Evolutionary conservation across 164 flowering plant species (phyloP), one percentile per base, ranked within the genome.

Genomic region (Kingdonia uniflora): DNA sequence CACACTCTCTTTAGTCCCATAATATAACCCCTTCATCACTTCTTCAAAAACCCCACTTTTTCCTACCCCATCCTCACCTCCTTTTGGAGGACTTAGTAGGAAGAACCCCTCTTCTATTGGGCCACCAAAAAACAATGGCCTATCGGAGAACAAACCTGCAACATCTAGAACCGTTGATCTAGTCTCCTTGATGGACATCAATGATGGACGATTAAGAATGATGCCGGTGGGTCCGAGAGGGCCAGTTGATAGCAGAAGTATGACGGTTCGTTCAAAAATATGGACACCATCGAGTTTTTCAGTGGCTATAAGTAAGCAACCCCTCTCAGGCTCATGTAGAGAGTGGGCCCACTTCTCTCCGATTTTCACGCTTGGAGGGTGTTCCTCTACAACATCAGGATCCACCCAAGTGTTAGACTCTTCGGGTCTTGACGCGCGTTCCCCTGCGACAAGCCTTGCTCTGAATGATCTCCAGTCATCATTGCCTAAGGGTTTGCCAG

Each of bases 231-330:
- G 89, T 19, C 96, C 95, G n/a, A 79, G 46, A 0, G 82, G 87
- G 11, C 86, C 91, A 0, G 69, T 73, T 0, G 87, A 75, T 12
- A 92, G 40, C 24, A 88, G 61, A 5, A 94, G 86, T 56, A 89
- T 62, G 39, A 84, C 99, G 7, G 97, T 83, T 29, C 81, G 61
- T 57, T 84, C 87, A 52, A 92, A 92, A 4, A 88, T 84, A 78
- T 92, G 91, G 60, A 81, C 95, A 20, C 99, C 99, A 37, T 92
- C 90, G 0, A 92, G 95, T 79, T 81, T 86, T 39, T 88, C 81
- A 0, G 95, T 84, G 8, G 99, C 97, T 0, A 92, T 74, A 6
- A 92, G 81, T 5, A 92, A 47, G 76, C 97, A 86, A 5, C 97
- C 99, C 51, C 64, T 73, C 51, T 92, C 99, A 0, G 92, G 99